phyloP scores from a whole-genome alignment of 495 filamentous ascomycete species.

The Penicillium salamii region DNA sequence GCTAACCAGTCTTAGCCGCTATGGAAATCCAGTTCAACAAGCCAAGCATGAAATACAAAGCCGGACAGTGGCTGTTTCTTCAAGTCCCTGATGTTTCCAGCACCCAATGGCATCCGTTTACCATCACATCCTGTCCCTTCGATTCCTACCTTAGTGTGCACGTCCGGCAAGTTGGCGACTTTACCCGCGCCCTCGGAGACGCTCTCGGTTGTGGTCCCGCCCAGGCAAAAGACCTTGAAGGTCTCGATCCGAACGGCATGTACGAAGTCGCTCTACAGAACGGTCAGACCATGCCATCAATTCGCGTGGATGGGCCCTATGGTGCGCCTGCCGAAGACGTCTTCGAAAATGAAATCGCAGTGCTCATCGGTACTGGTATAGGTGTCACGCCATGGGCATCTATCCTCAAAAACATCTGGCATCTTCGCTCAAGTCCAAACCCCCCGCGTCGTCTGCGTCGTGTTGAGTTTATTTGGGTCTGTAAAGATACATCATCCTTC shows the following conservation, averaged over 20 bases:
- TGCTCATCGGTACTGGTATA: slow-evolving; percentile 96
- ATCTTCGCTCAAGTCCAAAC: slow-evolving; percentile 81
- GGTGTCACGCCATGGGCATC: slow-evolving; percentile 97
- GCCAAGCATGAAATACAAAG: slow-evolving; percentile 95
- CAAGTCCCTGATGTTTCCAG: slow-evolving; percentile 84
- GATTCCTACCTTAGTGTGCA: slow-evolving; percentile 93
- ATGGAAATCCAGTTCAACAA: slow-evolving; percentile 98
- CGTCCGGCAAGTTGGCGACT: slow-evolving; percentile 95
- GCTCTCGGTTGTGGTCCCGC: slow-evolving; percentile 86
- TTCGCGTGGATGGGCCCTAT: slow-evolving; percentile 94
- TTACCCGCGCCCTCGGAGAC: slow-evolving; percentile 82
- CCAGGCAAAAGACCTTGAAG: slow-evolving; percentile 81
- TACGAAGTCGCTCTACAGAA: slow-evolving; percentile 97
- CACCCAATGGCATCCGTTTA: slow-evolving; percentile 98
- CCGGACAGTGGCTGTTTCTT: slow-evolving; percentile 96
- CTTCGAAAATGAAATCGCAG: slow-evolving; percentile 97
- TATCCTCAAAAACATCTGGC: slow-evolving; percentile 98
- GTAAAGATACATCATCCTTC: slow-evolving; percentile 92
- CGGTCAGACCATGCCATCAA: slow-evolving; percentile 80
- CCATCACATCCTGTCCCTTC: slow-evolving; percentile 96
- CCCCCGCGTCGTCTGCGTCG: slow-evolving; percentile 82
- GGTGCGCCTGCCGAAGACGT: slow-evolving; percentile 90
- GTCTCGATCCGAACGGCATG: slow-evolving; percentile 91
- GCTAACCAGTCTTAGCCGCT: slow-evolving; percentile 58
- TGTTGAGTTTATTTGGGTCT: slow-evolving; percentile 99